These are phyloP conservation scores for Penicillium decumbens DNA, from an alignment of 2,329 filamentous ascomycete species.

Conservation along the genomic window DNA sequence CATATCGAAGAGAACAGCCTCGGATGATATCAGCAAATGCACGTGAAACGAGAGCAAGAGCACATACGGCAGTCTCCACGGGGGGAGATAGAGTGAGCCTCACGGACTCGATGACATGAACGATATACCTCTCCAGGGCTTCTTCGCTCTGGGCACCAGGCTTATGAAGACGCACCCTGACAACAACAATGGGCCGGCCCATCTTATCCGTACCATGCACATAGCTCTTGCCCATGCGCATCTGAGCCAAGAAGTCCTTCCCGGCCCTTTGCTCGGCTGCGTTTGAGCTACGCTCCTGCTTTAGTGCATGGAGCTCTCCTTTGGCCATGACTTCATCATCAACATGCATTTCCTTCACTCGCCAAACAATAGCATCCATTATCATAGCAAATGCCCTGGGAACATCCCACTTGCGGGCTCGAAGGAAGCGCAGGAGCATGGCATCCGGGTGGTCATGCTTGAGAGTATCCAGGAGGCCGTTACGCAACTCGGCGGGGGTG, in stretches of 20 bases:
- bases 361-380: constrained; percentile 86
- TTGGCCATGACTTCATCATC: constrained; percentile 77
- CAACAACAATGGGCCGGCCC: constrained; percentile 77
- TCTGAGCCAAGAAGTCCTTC: constrained; percentile 72
- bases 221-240: constrained; percentile 86
- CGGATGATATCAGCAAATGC: constrained; percentile 3
- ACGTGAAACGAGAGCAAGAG: constrained; percentile 29
- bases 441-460: constrained; percentile 92
- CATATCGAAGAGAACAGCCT: constrained; percentile 94
- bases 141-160: constrained; percentile 80
- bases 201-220: constrained; percentile 78
- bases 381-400: constrained; percentile 88
- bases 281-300: constrained; percentile 55
- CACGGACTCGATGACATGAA: constrained; percentile 90
- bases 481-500: constrained; percentile 68
- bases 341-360: constrained; percentile 71
- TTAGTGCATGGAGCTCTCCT: constrained; percentile 63
- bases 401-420: constrained; percentile 88
- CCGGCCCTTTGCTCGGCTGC: constrained; percentile 59
- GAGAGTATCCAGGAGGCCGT: constrained; percentile 79
- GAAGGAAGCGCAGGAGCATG: constrained; percentile 70
- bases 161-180: constrained; percentile 73
- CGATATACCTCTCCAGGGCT: constrained; percentile 78
- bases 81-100: constrained; percentile 71
- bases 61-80: constrained; percentile 75